Percentiles rank a stretch among this genome's conserved stretches.
Evolutionary conservation across 78 protist genomes (phyloP).

Genomic region (Dictyostelium brefeldianum): DNA sequence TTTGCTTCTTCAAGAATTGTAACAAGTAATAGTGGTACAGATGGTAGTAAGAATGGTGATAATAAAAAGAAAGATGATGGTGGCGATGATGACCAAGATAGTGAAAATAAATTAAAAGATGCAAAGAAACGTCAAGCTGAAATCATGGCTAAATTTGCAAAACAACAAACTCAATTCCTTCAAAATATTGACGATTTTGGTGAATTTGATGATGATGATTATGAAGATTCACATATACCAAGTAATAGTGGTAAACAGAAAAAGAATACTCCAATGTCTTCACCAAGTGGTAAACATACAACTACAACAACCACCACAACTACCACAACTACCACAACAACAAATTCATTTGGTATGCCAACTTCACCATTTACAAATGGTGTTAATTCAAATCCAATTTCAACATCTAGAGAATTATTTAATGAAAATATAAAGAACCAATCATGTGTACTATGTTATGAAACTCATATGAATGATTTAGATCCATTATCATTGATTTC

Average conservation of each 20-base stretch:
- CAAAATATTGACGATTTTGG: neutral
- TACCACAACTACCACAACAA: neutral
- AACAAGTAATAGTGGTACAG: neutral
- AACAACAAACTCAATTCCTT: constrained; percentile 64
- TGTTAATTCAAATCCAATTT: neutral
- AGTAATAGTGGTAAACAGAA: neutral
- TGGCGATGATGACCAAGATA: neutral
- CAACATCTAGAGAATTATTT: neutral
- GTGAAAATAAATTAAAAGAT: neutral
- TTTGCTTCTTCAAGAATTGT: neutral
- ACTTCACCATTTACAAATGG: constrained; percentile 11
- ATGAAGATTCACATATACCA: neutral
- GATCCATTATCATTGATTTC: constrained; percentile 62
- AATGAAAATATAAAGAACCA: neutral
- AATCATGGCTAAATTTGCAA: constrained; percentile 52
- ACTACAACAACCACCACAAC: neutral
- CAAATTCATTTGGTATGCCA: neutral
- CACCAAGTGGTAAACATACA: neutral
- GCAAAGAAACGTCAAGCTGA: constrained; percentile 82
- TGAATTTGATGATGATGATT: constrained; percentile 16
- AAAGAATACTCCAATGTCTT: constrained; percentile 22
- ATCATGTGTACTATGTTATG: constrained; percentile 44
- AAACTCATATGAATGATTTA: neutral
- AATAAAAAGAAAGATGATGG: neutral
- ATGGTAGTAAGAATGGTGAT: neutral